Evolutionary conservation across 192 early-diverging fungal genomes (phyloP).

Genomic region (Cladochytrium replicatum): DNA sequence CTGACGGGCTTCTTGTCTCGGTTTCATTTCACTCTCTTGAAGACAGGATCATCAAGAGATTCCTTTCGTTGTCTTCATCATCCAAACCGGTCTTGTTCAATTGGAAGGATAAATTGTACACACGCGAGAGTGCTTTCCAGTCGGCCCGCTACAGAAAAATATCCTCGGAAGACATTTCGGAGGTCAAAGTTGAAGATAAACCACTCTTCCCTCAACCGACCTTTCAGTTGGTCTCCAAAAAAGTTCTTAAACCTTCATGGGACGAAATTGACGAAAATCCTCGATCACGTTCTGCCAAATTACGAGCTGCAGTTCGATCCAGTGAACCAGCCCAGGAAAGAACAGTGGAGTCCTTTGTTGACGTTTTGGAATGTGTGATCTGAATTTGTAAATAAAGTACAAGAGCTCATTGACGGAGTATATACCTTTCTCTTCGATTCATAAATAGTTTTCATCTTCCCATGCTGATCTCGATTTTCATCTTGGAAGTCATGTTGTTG

Average conservation of each 20-base stretch:
- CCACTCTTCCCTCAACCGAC: not conserved
- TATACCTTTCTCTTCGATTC: no score
- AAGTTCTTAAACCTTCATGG: conserved; percentile 29
- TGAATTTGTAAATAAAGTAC: no score
- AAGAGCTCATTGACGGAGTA: no score
- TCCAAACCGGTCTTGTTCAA: conserved; percentile 6
- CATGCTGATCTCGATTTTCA: no score
- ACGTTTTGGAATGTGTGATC: no score
- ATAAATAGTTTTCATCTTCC: no score
- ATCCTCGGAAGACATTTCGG: not conserved
- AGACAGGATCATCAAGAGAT: conserved; percentile 60
- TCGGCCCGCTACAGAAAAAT: not conserved
- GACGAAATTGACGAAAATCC: conserved; percentile 46
- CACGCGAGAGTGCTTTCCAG: conserved; percentile 7
- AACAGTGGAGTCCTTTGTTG: no score
- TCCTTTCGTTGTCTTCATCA: conserved; percentile 23
- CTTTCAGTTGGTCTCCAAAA: conserved; percentile 19
- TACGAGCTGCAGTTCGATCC: no score
- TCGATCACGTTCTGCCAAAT: conserved; percentile 47
- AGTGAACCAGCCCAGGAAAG: no score
- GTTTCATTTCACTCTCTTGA: conserved; percentile 70
- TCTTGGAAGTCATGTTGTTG: no score
- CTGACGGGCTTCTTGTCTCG: conserved; percentile 42
- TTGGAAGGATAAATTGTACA: conserved; percentile 2
- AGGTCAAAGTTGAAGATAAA: conserved; percentile 8